Percentiles rank a stretch among this genome's conserved stretches.
These are phyloP conservation scores for Penicillium fimorum DNA, from an alignment of 495 filamentous ascomycete species.

Conservation along the genomic window DNA sequence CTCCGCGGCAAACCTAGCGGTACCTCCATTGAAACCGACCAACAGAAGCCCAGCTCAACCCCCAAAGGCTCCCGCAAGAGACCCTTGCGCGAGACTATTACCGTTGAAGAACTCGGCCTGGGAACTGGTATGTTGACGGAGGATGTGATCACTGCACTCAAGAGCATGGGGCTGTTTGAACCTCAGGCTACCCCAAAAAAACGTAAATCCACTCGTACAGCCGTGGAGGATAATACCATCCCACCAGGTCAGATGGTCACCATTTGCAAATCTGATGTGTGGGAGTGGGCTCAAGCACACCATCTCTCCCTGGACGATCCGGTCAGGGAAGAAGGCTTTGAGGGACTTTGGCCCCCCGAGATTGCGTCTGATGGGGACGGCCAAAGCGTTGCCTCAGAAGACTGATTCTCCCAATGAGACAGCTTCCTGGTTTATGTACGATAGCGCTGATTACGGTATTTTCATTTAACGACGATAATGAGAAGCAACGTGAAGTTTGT, in stretches of 20 bases:
- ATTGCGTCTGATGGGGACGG: constrained; percentile 11
- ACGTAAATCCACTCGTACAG: constrained; percentile 30
- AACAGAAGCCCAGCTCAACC: constrained; percentile 28
- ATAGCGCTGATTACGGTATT: constrained; percentile 17
- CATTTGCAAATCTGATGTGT: constrained; percentile 46
- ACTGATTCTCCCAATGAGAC: constrained; percentile 8
- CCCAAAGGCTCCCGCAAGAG: constrained; percentile 36
- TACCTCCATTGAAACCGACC: constrained; percentile 25
- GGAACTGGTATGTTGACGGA: constrained; percentile 78
- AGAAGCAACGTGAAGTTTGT: constrained; percentile 20
- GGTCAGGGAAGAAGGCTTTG: constrained; percentile 48
- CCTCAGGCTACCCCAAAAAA: constrained; percentile 50
- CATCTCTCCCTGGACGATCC: constrained; percentile 46
- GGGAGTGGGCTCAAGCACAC: constrained; percentile 44
- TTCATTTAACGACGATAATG: constrained; percentile 8
- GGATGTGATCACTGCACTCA: constrained; percentile 75
- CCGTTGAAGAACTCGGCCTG: constrained; percentile 55
- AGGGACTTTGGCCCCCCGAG: constrained; percentile 33
- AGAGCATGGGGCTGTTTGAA: constrained; percentile 73
- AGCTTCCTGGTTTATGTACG: constrained; percentile 2
- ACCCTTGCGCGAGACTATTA: constrained; percentile 42
- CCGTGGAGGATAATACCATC: constrained; percentile 23
- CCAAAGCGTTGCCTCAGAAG: constrained; percentile 9
- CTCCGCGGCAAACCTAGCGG: constrained; percentile 36
- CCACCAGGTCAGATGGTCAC: constrained; percentile 35